These are phyloP conservation scores for Phaffomyces antillensis DNA, from an alignment of 805 yeast genomes.

Conservation along the genomic window DNA sequence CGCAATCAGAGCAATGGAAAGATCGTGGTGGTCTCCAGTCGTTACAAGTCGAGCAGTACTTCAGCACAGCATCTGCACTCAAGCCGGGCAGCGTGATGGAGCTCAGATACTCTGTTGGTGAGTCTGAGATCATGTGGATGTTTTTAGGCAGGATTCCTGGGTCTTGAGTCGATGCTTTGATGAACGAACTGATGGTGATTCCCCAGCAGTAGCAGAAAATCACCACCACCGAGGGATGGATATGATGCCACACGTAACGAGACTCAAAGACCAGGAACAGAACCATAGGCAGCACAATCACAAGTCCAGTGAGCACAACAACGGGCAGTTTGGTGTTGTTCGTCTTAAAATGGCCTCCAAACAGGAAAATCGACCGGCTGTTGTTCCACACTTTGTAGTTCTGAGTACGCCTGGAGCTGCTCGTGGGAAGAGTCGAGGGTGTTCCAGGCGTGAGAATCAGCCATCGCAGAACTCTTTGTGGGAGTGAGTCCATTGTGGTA, in stretches of 20 bases:
- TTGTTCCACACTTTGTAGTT: constrained; percentile 40
- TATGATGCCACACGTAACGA: constrained; percentile 47
- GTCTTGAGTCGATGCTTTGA: constrained; percentile 52
- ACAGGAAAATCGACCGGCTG: constrained; percentile 40
- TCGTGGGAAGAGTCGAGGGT: too few species aligned
- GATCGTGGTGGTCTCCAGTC: constrained; percentile 75
- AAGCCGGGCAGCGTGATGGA: constrained; percentile 38
- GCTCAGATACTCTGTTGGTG: constrained; percentile 55
- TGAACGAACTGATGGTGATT: constrained; percentile 38
- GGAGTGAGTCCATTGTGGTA: too few species aligned
- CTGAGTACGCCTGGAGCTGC: too few species aligned
- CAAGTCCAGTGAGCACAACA: constrained; percentile 26
- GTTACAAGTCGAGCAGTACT: constrained; percentile 58
- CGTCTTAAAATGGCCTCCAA: constrained; percentile 60
- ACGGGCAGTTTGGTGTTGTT: constrained; percentile 34
- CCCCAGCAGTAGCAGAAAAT: constrained; percentile 54
- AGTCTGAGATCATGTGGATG: constrained; percentile 36
- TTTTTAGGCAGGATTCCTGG: constrained; percentile 67
- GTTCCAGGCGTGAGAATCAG: constrained; percentile 14
- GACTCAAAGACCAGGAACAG: constrained; percentile 49
- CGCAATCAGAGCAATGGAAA: constrained; percentile 68
- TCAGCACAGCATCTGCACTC: constrained; percentile 31
- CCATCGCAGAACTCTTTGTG: constrained; percentile 16
- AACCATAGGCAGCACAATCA: constrained; percentile 40
- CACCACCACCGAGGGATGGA: constrained; percentile 50